Conservation (phyloP, 2,329 filamentous ascomycete genomes). For the Sporothrix protearum region DNA sequence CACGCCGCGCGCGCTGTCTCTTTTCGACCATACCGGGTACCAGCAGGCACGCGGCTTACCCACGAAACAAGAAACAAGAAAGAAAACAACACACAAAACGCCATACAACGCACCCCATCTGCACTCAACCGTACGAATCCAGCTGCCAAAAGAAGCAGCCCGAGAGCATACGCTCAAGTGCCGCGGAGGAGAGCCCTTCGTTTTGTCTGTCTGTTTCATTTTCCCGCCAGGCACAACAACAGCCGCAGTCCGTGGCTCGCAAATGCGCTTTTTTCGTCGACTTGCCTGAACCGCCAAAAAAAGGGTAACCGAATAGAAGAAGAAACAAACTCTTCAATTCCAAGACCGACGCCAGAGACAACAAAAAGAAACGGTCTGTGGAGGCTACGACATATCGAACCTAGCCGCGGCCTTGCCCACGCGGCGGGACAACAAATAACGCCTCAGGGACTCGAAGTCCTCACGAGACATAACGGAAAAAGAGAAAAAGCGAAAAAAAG, state of each 20-base stretch:
- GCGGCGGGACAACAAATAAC: not conserved
- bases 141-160: not conserved
- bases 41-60: not conserved
- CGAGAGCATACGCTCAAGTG: not conserved
- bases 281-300: not conserved
- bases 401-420: slow-evolving; percentile 1
- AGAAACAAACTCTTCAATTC: not conserved
- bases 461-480: not conserved
- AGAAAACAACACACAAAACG: not conserved
- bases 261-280: not conserved
- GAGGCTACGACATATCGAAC: slow-evolving; percentile 6
- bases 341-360: not conserved
- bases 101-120: not conserved
- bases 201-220: not conserved
- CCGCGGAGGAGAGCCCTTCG: not conserved
- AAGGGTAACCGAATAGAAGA: not conserved
- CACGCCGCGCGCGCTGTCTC: not conserved
- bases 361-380: not conserved
- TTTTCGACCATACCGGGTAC: not conserved
- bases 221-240: not conserved
- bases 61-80: slow-evolving; percentile 7
- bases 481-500: not conserved
- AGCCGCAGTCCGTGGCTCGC: not conserved
- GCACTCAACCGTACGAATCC: not conserved
- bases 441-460: not conserved